phyloP scores from a whole-genome alignment of 192 early-diverging fungal genomes.

The Podila epigama region DNA sequence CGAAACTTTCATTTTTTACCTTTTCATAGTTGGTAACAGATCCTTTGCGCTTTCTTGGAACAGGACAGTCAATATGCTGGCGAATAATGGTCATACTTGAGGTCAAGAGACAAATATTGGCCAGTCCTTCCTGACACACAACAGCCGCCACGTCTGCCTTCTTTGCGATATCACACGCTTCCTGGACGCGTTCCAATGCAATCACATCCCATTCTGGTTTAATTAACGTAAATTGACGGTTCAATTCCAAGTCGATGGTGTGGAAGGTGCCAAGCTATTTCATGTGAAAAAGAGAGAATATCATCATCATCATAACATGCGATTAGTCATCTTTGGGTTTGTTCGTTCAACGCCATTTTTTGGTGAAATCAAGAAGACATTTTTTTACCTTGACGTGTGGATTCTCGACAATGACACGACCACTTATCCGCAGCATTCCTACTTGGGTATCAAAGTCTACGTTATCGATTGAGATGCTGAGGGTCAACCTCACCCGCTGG shows the following conservation, averaged over 20 bases:
- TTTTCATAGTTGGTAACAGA: conserved; percentile 92
- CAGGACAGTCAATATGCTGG: conserved; percentile 88
- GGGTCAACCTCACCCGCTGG: conserved; percentile 75
- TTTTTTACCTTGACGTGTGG: conserved; percentile 82
- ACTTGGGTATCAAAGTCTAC: conserved; percentile 93
- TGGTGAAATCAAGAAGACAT: neutral
- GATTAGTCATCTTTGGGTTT: neutral
- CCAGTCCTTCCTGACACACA: conserved; percentile 89
- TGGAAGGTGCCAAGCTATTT: conserved; percentile 88
- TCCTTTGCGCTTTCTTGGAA: conserved; percentile 95
- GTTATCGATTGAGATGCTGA: conserved; percentile 86
- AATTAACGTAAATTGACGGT: conserved; percentile 84
- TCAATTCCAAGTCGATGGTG: conserved; percentile 92
- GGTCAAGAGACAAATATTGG: conserved; percentile 92
- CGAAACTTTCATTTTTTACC: conserved; percentile 21
- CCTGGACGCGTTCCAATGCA: conserved; percentile 85
- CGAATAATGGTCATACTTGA: conserved; percentile 95
- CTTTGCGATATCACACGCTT: conserved; percentile 87
- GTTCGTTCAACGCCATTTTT: neutral
- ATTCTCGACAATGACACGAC: conserved; percentile 86
- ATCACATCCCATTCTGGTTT: conserved; percentile 97
- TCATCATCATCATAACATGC: neutral
- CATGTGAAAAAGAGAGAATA: conserved; percentile 5
- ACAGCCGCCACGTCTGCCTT: conserved; percentile 94
- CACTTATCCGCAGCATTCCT: conserved; percentile 85